These are phyloP conservation scores for Neurospora sp. DNA, from an alignment of 495 filamentous ascomycete genomes.

Conservation along the genomic window DNA sequence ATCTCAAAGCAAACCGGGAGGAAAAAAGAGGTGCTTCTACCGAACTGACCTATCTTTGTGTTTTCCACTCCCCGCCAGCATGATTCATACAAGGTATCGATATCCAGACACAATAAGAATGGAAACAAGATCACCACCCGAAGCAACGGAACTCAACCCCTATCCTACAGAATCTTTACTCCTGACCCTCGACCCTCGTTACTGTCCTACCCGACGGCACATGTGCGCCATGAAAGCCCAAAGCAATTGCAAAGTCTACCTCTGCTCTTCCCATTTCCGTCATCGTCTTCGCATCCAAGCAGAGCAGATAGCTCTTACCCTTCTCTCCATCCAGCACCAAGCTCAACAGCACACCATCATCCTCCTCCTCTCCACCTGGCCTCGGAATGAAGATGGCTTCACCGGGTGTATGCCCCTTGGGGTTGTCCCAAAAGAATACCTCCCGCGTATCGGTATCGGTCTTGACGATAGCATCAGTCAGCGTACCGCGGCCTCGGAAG, in stretches of 20 bases:
- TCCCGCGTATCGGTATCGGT: conserved; percentile 48
- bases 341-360: conserved; percentile 63
- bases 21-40: not conserved
- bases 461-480: conserved; percentile 60
- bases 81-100: not conserved
- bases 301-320: conserved; percentile 59
- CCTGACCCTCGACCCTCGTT: not conserved
- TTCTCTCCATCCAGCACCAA: conserved; percentile 57
- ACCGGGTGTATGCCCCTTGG: conserved; percentile 55
- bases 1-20: not conserved
- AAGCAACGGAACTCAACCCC: not conserved
- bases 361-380: conserved; percentile 39
- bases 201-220: not conserved
- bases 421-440: conserved; percentile 40
- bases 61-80: not conserved
- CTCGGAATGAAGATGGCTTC: conserved; percentile 65
- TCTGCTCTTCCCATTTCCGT: conserved; percentile 57
- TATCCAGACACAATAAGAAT: not conserved
- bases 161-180: not conserved
- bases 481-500: conserved; percentile 46
- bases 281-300: conserved; percentile 55
- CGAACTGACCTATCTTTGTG: not conserved
- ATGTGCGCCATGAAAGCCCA: conserved; percentile 67
- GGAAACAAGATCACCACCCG: not conserved
- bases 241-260: conserved; percentile 47